These are phyloP conservation scores for Hypoxylon sp. DNA, from an alignment of 2,329 filamentous ascomycete species.

Conservation along the genomic window DNA sequence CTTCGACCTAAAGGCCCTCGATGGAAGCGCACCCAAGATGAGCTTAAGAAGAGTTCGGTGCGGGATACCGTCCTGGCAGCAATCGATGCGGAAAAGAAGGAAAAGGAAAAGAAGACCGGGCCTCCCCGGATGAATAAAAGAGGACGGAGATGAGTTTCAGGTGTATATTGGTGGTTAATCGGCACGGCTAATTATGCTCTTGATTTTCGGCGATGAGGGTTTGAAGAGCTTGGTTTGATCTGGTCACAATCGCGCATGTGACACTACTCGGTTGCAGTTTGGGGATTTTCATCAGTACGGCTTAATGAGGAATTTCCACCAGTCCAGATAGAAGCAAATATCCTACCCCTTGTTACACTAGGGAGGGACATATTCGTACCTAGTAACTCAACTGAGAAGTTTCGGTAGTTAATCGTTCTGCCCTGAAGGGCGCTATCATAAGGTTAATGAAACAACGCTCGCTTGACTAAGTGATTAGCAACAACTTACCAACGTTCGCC, in stretches of 20 bases:
- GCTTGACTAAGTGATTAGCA: neutral
- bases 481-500: neutral
- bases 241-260: conserved; percentile 6
- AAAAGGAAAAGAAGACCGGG: neutral
- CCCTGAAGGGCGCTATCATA: neutral
- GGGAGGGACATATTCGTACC: neutral
- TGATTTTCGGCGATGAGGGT: neutral
- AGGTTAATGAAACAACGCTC: neutral
- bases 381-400: neutral
- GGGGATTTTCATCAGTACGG: conserved; percentile 2
- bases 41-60: neutral
- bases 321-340: neutral
- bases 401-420: neutral
- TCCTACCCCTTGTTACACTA: neutral
- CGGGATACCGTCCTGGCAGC: conserved; percentile 9
- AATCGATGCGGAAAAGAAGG: conserved; percentile 4
- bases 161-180: conserved; percentile 5
- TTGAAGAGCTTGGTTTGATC: conserved; percentile 3
- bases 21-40: conserved; percentile 10
- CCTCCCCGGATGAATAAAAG: neutral
- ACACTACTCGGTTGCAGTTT: neutral
- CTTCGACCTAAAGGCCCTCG: conserved; percentile 13
- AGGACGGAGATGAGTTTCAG: neutral
- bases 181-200: conserved; percentile 3
- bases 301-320: conserved; percentile 1